Percentiles rank a stretch among this genome's conserved stretches.
Evolutionary conservation across 1,139 yeast genomes (phyloP).

Genomic region (Taphrina wiesneri): DNA sequence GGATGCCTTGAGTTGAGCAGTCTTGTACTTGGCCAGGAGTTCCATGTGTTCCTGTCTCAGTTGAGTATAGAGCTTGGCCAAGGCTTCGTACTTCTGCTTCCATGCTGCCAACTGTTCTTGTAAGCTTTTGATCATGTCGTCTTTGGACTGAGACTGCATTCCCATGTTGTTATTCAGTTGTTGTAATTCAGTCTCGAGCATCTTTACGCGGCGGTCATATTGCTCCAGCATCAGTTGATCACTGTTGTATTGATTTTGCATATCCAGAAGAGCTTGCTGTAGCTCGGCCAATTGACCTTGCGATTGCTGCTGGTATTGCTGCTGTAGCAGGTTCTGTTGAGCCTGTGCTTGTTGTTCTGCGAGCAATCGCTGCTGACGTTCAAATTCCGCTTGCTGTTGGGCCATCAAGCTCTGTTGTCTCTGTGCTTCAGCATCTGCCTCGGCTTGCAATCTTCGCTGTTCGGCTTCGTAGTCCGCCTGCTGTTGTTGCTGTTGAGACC

Average conservation of each 20-base stretch:
- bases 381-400: slow-evolving; percentile 71
- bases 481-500: slow-evolving; percentile 51
- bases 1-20: slow-evolving; percentile 82
- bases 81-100: slow-evolving; percentile 84
- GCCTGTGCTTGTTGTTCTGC: slow-evolving; percentile 74
- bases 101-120: slow-evolving; percentile 78
- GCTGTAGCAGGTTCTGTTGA: slow-evolving; percentile 68
- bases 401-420: slow-evolving; percentile 52
- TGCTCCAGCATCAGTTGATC: slow-evolving; percentile 83
- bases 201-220: slow-evolving; percentile 81
- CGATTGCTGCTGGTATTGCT: slow-evolving; percentile 72
- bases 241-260: slow-evolving; percentile 80
- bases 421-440: slow-evolving; percentile 48
- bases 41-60: slow-evolving; percentile 89
- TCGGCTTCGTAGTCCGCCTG: slow-evolving; percentile 54
- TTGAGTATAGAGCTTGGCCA: slow-evolving; percentile 87
- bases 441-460: slow-evolving; percentile 50
- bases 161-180: slow-evolving; percentile 66
- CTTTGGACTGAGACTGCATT: slow-evolving; percentile 74
- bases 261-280: slow-evolving; percentile 74
- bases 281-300: slow-evolving; percentile 79
- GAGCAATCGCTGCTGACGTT: slow-evolving; percentile 64
- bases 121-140: slow-evolving; percentile 65
- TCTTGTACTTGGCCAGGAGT: slow-evolving; percentile 74
- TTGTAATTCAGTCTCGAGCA: slow-evolving; percentile 71